Evolutionary conservation across 2,329 filamentous ascomycete genomes (phyloP), one percentile per base, ranked within the genome.

Genomic region (Fusarium nurragi): DNA sequence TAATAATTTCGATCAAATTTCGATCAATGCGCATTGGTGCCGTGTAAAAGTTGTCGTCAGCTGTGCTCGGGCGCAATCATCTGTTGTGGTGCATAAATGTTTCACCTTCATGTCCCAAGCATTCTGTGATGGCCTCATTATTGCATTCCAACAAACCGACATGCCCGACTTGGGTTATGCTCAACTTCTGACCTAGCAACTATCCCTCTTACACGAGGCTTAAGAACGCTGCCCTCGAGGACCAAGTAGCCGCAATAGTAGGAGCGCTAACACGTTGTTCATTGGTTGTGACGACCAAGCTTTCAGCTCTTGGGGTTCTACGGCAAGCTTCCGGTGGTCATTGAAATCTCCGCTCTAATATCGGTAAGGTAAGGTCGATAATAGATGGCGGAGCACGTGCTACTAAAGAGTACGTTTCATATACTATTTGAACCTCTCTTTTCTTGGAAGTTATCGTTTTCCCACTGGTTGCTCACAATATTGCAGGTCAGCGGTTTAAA

Each of bases 81-180:
- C 52, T 49, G 32, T 32, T 57, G 53, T 54, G 26, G 25, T 54
- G 30, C 28, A 39, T 28, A 54, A 22, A 50, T 65, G 63, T 65
- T 59, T 66, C 58, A 55, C 39, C n/a, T 45, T 10, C 14, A 23
- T 16, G 23, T 38, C n/a, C 26, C 22, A 13, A 7, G 18, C 18
- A 52, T 30, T 13, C 21, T 32, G 38, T 22, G 52, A 48, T 54
- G 34, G 38, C 55, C 28, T 47, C 39, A 44, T 30, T 40, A 37
- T 50, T 38, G 26, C 62, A 65, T 65, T 64, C 63, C 63, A 39
- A 48, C 23, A 37, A 25, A n/a, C 25, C 28, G 23, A 40, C 48
- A 45, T 32, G 40, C 18, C 11, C 22, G 22, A 14, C 16, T 22
- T n/a, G 3, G 23, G n/a, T 22, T 19, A 39, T 62, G 38, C 38